Percentiles rank a stretch among this genome's conserved stretches.
Evolutionary conservation across 1,284 basidiomycete species (phyloP).

Genomic region (Porodaedalea pini): DNA sequence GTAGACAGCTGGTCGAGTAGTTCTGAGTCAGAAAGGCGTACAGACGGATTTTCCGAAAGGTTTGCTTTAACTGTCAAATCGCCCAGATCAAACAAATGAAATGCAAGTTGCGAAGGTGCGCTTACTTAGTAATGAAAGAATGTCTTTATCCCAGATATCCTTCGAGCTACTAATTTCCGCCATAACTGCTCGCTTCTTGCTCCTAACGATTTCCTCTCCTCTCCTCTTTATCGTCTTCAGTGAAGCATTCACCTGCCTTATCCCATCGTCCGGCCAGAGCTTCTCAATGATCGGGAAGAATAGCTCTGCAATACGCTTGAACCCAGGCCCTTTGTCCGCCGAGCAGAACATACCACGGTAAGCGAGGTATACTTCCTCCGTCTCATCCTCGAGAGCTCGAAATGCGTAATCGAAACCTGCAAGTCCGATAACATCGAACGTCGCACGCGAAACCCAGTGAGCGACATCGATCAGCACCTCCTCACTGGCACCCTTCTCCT

Average conservation of each 20-base stretch:
- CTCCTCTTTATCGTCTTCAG: conserved; percentile 37
- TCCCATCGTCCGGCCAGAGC: conserved; percentile 41
- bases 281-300: conserved; percentile 44
- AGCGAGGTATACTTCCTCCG: conserved; percentile 44
- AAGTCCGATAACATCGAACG: conserved; percentile 51
- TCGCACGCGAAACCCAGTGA: conserved; percentile 47
- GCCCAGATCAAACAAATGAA: neutral
- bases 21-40: conserved; percentile 44
- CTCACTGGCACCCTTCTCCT: conserved; percentile 2
- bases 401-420: conserved; percentile 49
- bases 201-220: conserved; percentile 39
- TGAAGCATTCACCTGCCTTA: conserved; percentile 36
- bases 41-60: conserved; percentile 37
- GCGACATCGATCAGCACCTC: conserved; percentile 38
- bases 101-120: neutral
- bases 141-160: conserved; percentile 38
- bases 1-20: conserved; percentile 51
- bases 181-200: conserved; percentile 36
- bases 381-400: conserved; percentile 43
- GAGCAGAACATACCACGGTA: conserved; percentile 47
- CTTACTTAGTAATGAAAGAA: conserved; percentile 46
- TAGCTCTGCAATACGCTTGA: conserved; percentile 39
- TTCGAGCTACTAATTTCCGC: conserved; percentile 31
- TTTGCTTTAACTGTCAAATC: conserved; percentile 44
- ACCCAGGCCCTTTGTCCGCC: conserved; percentile 37